Percentiles rank a stretch among this genome's conserved stretches.
phyloP scores from a whole-genome alignment of 768 basidiomycete genomes.

The Plicaturopsis crispa region DNA sequence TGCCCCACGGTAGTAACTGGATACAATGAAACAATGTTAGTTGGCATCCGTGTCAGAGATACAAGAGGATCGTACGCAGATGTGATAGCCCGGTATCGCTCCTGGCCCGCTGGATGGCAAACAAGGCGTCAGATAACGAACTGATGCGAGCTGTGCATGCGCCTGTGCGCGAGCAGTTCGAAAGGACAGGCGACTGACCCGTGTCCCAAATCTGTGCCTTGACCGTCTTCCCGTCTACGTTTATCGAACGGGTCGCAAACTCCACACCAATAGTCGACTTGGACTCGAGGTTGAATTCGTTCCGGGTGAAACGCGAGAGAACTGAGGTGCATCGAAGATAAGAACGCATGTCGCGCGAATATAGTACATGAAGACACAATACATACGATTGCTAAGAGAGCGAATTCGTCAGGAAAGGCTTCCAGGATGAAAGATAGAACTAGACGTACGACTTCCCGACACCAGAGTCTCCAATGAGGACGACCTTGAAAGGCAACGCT shows the following conservation, averaged over 20 bases:
- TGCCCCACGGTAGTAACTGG: constrained; percentile 95
- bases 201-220: constrained; percentile 99
- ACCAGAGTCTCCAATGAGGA: constrained; percentile 97
- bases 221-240: constrained; percentile 92
- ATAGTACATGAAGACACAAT: neutral
- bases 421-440: constrained; percentile 6
- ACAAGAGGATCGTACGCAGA: constrained; percentile 78
- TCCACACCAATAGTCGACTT: constrained; percentile 99
- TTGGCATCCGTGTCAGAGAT: constrained; percentile 1
- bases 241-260: constrained; percentile 93
- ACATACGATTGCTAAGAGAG: constrained; percentile 54
- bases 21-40: neutral
- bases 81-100: constrained; percentile 96
- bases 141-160: no score
- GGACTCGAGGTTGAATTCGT: constrained; percentile 98
- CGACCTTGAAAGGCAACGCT: constrained; percentile 52
- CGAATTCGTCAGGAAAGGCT: constrained; percentile 1
- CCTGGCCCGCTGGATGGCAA: constrained; percentile 77
- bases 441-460: constrained; percentile 98
- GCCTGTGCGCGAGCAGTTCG: neutral
- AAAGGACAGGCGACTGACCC: constrained; percentile 41
- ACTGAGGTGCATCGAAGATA: constrained; percentile 39
- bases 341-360: neutral
- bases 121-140: constrained; percentile 5
- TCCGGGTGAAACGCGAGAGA: constrained; percentile 98